Conservation (phyloP, 768 basidiomycete genomes). For the Mycena venus region DNA sequence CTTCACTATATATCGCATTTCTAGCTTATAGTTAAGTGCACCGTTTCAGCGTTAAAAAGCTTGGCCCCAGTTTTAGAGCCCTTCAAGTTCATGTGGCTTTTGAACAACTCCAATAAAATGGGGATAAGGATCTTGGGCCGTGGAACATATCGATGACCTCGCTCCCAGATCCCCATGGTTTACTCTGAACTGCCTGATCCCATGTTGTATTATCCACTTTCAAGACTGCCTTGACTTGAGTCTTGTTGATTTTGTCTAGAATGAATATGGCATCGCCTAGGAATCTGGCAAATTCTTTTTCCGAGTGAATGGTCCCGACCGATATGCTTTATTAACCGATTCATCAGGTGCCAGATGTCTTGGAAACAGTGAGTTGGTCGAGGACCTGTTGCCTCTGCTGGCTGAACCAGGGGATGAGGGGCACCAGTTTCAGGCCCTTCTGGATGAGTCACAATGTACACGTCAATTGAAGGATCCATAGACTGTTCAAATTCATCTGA, state of each 20-base stretch:
- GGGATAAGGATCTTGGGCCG: too few relatives aligned
- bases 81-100: background rate
- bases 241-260: background rate
- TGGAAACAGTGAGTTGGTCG: background rate
- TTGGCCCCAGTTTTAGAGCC: background rate
- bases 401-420: background rate
- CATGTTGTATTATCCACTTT: too few relatives aligned
- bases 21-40: too few relatives aligned
- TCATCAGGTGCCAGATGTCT: constrained; percentile 1
- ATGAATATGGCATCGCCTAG: background rate
- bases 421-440: background rate
- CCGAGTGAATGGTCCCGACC: background rate
- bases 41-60: background rate
- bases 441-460: too few relatives aligned
- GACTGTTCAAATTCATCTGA: background rate
- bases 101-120: background rate
- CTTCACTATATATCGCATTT: too few relatives aligned
- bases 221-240: background rate
- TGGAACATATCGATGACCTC: too few relatives aligned
- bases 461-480: background rate
- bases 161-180: background rate
- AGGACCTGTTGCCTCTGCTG: background rate
- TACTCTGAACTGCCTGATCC: background rate
- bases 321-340: background rate
- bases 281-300: constrained; percentile 5